Percentiles rank a stretch among this genome's conserved stretches.
Evolutionary conservation across 805 yeast genomes (phyloP).

Genomic region (Metschnikowia dekortorum): DNA sequence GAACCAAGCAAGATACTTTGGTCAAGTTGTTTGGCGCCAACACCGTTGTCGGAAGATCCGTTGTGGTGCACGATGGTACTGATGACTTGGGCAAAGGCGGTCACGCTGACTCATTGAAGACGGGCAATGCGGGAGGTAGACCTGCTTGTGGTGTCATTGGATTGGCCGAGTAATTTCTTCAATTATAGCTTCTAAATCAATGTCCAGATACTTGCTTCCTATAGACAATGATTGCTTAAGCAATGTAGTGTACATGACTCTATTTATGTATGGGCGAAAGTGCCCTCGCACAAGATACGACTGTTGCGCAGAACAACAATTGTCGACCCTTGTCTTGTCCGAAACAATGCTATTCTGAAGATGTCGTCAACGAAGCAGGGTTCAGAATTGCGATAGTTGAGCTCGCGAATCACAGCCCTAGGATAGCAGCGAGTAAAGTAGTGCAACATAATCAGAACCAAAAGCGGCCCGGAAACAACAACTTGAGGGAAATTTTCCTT

Average conservation of each 20-base stretch:
- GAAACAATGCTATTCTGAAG: conserved; percentile 4
- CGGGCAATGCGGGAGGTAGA: conserved; percentile 98
- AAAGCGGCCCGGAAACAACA: conserved; percentile 79
- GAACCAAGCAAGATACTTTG: conserved; percentile 70
- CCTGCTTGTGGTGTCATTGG: conserved; percentile 99
- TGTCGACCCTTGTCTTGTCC: not conserved
- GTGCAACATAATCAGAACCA: conserved; percentile 55
- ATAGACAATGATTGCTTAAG: not conserved
- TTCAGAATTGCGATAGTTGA: conserved; percentile 46
- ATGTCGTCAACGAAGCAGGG: conserved; percentile 46
- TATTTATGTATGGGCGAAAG: not conserved
- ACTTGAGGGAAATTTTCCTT: conserved; percentile 58
- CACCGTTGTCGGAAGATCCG: conserved; percentile 91
- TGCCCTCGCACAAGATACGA: conserved; percentile 10
- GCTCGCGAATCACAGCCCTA: conserved; percentile 17
- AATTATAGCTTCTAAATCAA: not conserved
- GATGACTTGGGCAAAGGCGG: conserved; percentile 97
- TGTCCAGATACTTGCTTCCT: not conserved
- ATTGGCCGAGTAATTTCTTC: conserved; percentile 36
- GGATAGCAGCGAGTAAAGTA: conserved; percentile 32
- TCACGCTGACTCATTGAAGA: conserved; percentile 82
- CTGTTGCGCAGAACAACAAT: conserved; percentile 4
- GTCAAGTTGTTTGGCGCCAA: conserved; percentile 81
- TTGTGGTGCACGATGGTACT: conserved; percentile 86
- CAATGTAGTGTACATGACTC: not conserved